phyloP scores from a whole-genome alignment of 2,329 filamentous ascomycete genomes.

The Hypocrella siamensis region DNA sequence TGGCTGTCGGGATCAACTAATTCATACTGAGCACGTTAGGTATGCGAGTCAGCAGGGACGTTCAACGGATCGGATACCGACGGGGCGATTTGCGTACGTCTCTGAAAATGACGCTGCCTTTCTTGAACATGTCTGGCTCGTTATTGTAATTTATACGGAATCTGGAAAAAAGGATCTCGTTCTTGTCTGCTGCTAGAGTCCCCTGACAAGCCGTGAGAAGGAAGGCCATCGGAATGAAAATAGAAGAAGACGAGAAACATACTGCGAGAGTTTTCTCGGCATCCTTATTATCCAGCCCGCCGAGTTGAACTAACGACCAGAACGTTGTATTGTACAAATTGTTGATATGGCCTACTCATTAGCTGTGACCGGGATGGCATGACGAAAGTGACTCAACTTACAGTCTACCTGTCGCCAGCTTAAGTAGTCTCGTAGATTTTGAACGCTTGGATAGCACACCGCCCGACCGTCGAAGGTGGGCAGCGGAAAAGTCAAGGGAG shows the following conservation, averaged over 20 bases:
- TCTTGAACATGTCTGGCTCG: conserved; percentile 81
- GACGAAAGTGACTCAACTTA: conserved; percentile 23
- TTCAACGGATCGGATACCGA: not conserved
- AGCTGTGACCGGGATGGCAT: conserved; percentile 7
- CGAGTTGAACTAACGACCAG: conserved; percentile 72
- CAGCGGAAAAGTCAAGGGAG: conserved; percentile 53
- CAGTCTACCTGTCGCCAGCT: conserved; percentile 96
- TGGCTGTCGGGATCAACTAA: conserved; percentile 43
- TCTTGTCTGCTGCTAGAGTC: conserved; percentile 74
- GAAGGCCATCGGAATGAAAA: not conserved
- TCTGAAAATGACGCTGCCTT: conserved; percentile 80
- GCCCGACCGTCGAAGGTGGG: conserved; percentile 89
- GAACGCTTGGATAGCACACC: conserved; percentile 71
- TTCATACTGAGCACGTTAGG: conserved; percentile 40
- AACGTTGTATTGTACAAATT: conserved; percentile 98
- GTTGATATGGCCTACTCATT: conserved; percentile 71
- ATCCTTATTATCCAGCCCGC: conserved; percentile 58
- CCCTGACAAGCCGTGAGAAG: conserved; percentile 35
- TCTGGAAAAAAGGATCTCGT: conserved; percentile 80
- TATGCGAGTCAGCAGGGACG: not conserved
- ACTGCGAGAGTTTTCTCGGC: conserved; percentile 71
- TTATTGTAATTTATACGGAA: conserved; percentile 98
- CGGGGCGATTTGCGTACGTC: conserved; percentile 36
- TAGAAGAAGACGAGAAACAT: conserved; percentile 8
- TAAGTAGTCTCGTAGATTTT: conserved; percentile 84